These are phyloP conservation scores for Remersonia thermophila DNA, from an alignment of 2,329 filamentous ascomycete species.

Conservation along the genomic window DNA sequence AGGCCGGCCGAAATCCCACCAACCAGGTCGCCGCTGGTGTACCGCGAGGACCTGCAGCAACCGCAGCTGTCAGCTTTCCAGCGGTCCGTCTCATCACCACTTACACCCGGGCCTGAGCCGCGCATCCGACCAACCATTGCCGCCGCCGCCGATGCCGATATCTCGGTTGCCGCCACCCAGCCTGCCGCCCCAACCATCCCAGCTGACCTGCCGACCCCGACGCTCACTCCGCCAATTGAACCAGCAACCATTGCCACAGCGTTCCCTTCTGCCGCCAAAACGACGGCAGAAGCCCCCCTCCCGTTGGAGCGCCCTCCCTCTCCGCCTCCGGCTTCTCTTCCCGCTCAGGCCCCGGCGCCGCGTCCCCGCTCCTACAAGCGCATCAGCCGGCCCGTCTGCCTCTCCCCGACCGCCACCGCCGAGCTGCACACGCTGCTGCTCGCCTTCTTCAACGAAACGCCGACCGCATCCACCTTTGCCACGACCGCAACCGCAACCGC, in stretches of 20 bases:
- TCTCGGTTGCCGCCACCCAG: too few relatives aligned
- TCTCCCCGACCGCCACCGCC: slow-evolving; percentile 16
- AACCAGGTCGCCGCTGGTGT: slow-evolving; percentile 1
- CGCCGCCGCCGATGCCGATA: too few relatives aligned
- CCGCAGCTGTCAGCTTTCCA: too few relatives aligned
- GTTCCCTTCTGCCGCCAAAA: too few relatives aligned
- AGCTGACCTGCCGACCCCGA: too few relatives aligned
- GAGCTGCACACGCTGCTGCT: slow-evolving; percentile 15
- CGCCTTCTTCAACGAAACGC: slow-evolving; percentile 14
- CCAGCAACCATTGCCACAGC: background rate
- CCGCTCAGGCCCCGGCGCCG: slow-evolving; percentile 3
- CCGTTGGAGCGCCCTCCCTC: background rate
- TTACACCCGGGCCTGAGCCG: too few relatives aligned
- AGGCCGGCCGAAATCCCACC: slow-evolving; percentile 1
- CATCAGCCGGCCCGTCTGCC: slow-evolving; percentile 16
- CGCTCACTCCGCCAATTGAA: too few relatives aligned
- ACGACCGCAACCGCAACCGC: too few relatives aligned
- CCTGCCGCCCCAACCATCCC: too few relatives aligned
- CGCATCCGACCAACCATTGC: too few relatives aligned
- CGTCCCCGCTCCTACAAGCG: slow-evolving; percentile 15
- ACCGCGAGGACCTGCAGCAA: background rate
- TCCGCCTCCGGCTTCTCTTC: slow-evolving; percentile 1
- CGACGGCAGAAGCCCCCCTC: background rate
- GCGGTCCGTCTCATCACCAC: too few relatives aligned
- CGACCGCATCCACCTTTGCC: slow-evolving; percentile 1